These are phyloP conservation scores for Fusarium scirpi DNA, from an alignment of 2,329 filamentous ascomycete species.

Conservation along the genomic window DNA sequence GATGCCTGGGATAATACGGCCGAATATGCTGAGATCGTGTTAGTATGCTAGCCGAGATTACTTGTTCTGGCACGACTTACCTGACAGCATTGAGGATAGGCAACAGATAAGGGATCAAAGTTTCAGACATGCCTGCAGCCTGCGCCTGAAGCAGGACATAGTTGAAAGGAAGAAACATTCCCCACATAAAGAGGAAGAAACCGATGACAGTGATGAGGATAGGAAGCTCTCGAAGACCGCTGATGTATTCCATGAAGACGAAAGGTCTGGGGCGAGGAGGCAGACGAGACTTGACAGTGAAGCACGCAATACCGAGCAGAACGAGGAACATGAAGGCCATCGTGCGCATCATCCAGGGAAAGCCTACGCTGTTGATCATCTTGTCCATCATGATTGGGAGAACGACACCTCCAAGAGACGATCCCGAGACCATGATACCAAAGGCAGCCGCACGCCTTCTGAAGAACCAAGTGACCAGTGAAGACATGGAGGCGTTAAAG, in stretches of 20 bases:
- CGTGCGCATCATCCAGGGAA: constrained; percentile 62
- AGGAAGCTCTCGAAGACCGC: constrained; percentile 59
- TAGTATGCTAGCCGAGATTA: neutral
- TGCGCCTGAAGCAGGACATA: constrained; percentile 64
- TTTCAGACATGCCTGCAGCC: constrained; percentile 56
- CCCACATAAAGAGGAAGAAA: constrained; percentile 67
- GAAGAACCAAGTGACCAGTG: constrained; percentile 64
- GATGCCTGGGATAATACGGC: constrained; percentile 64
- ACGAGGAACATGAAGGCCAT: constrained; percentile 60
- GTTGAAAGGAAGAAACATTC: constrained; percentile 67
- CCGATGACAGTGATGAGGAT: constrained; percentile 58
- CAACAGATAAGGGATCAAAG: constrained; percentile 60
- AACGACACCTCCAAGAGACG: constrained; percentile 65
- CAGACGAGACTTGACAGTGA: constrained; percentile 54
- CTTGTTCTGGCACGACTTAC: constrained; percentile 46
- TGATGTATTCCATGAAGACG: constrained; percentile 59
- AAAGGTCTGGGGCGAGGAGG: constrained; percentile 61
- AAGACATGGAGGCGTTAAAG: constrained; percentile 58
- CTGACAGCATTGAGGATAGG: constrained; percentile 69
- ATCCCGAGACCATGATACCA: constrained; percentile 66
- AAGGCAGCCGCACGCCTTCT: constrained; percentile 64
- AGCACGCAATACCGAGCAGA: constrained; percentile 50
- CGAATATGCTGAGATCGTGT: constrained; percentile 56
- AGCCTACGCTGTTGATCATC: constrained; percentile 61
- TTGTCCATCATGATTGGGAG: constrained; percentile 72